Evolutionary conservation across 495 filamentous ascomycete genomes (phyloP).

Genomic region (Aspergillus sclerotiicarbonarius): DNA sequence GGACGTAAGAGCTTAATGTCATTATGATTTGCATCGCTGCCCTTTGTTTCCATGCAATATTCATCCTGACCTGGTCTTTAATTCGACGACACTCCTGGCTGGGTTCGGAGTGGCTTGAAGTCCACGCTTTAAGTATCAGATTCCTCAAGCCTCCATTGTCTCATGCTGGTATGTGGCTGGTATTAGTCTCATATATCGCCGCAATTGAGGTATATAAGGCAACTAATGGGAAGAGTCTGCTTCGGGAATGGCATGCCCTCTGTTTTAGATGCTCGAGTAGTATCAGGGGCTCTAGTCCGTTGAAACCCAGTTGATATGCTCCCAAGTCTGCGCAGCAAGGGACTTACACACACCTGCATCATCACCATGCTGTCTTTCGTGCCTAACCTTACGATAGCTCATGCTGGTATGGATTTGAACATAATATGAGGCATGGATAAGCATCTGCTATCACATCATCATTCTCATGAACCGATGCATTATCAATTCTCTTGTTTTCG

Average conservation of each 20-base stretch:
- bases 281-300: neutral
- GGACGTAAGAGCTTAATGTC: neutral
- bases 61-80: neutral
- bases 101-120: neutral
- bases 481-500: no score
- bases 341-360: neutral
- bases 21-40: neutral
- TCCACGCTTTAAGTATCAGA: neutral
- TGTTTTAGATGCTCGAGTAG: neutral
- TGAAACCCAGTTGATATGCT: neutral
- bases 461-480: no score
- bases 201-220: neutral
- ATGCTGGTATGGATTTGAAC: no score
- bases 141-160: neutral
- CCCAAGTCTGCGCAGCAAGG: no score
- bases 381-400: no score
- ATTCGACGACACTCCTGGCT: neutral
- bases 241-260: neutral
- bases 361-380: neutral
- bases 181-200: neutral
- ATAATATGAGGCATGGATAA: no score
- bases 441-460: no score
- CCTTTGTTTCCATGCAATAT: neutral
- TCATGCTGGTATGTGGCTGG: neutral
- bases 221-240: neutral